phyloP scores from a whole-genome alignment of 2,329 filamentous ascomycete species.

The Mycosphaerella arachidis region DNA sequence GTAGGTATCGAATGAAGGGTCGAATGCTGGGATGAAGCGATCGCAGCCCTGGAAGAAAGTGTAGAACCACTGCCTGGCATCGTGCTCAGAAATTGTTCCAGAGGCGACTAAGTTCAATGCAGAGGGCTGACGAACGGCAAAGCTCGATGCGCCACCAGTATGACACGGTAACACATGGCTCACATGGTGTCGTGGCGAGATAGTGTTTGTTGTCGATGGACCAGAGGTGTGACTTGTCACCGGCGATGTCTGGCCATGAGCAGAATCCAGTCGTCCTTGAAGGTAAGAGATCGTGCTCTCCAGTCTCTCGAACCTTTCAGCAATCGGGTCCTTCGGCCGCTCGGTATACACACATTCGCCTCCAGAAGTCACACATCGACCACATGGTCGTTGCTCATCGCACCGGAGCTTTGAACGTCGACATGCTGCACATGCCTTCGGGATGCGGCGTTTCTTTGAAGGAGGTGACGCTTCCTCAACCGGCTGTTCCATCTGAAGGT shows the following conservation, averaged over 20 bases:
- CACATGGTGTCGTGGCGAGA: background rate
- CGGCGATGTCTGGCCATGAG: background rate
- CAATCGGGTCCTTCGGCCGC: background rate
- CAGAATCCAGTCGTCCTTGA: background rate
- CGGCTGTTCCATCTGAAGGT: background rate
- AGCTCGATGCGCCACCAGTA: background rate
- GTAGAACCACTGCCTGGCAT: slow-evolving; percentile 8
- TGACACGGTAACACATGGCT: background rate
- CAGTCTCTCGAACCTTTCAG: slow-evolving; percentile 5
- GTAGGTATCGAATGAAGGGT: slow-evolving; percentile 43
- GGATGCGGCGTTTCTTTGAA: slow-evolving; percentile 2
- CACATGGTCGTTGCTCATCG: slow-evolving; percentile 13
- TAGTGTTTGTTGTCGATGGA: background rate
- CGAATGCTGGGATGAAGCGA: slow-evolving; percentile 49
- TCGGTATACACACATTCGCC: slow-evolving; percentile 2
- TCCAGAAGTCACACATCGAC: background rate
- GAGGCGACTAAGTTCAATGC: slow-evolving; percentile 2
- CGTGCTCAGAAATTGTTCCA: slow-evolving; percentile 2
- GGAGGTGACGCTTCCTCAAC: background rate
- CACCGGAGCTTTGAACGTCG: slow-evolving; percentile 12
- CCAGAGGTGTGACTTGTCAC: background rate
- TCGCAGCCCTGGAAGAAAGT: slow-evolving; percentile 33
- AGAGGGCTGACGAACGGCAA: slow-evolving; percentile 2
- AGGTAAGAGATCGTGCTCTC: slow-evolving; percentile 5
- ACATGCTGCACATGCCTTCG: slow-evolving; percentile 14